These are phyloP conservation scores for Tricholoma sp. DNA, from an alignment of 768 basidiomycete genomes.

Conservation along the genomic window DNA sequence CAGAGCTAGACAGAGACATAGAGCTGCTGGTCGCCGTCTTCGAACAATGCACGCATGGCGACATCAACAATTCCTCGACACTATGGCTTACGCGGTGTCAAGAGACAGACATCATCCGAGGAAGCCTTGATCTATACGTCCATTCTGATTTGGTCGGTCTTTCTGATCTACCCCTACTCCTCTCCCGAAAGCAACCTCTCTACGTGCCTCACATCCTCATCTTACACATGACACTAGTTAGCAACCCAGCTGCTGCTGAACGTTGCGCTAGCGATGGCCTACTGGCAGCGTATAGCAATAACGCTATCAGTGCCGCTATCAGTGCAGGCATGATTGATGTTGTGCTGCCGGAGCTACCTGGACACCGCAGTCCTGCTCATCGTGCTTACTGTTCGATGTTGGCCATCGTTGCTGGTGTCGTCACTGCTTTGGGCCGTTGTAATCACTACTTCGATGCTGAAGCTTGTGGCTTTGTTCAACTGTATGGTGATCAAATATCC, in stretches of 20 bases:
- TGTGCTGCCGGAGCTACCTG: slow-evolving; percentile 61
- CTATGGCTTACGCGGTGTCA: slow-evolving; percentile 79
- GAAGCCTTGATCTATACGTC: slow-evolving; percentile 69
- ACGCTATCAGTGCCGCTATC: slow-evolving; percentile 70
- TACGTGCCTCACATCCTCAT: slow-evolving; percentile 77
- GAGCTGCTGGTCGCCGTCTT: slow-evolving; percentile 80
- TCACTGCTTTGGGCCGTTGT: slow-evolving; percentile 55
- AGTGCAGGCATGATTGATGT: slow-evolving; percentile 71
- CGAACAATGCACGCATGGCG: slow-evolving; percentile 67
- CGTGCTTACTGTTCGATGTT: slow-evolving; percentile 82
- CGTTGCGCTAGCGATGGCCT: slow-evolving; percentile 81
- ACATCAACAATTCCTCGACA: slow-evolving; percentile 63
- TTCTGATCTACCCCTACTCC: slow-evolving; percentile 59
- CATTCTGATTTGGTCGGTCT: slow-evolving; percentile 66
- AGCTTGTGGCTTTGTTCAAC: slow-evolving; percentile 78
- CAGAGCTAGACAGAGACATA: slow-evolving; percentile 76
- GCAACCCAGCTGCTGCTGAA: slow-evolving; percentile 74
- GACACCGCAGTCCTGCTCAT: slow-evolving; percentile 77
- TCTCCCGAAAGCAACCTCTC: slow-evolving; percentile 58
- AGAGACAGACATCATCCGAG: slow-evolving; percentile 72
- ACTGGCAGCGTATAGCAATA: slow-evolving; percentile 78
- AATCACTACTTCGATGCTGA: slow-evolving; percentile 82
- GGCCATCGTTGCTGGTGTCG: slow-evolving; percentile 68
- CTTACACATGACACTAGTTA: slow-evolving; percentile 83
- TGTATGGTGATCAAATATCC: slow-evolving; percentile 78